Base-by-base conservation (phyloP, 768 basidiomycete species). In the Tylopilus vinaceipallidus region DNA sequence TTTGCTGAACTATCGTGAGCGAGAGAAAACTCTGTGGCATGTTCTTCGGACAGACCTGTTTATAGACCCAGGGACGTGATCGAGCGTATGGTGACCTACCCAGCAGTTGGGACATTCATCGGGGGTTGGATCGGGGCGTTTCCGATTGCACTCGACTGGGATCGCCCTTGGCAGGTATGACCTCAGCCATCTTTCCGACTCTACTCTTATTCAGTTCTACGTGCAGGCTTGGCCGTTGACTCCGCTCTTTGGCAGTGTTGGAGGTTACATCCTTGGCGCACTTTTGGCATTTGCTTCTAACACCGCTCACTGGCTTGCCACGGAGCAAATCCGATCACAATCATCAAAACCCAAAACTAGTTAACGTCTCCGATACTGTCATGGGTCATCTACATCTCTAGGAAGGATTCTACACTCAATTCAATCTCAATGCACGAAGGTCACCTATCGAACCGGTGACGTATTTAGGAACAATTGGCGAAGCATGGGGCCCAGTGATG, bases 141-240 rank as follows among this genome's bases (percentile, higher is more conserved):
- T 39, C 90, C 92, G 2, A 85, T 94, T 39, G 88, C 91, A 0
- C 81, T 98, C 16, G 95, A 98, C 69, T 98, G 95, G 95, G 94
- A 94, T 62, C 79, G 92, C 32, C 91, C 95, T 7, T 98, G 95
- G 95, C 95, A 98, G 86, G 93, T 90, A 45, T 49, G 81, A 40
- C 24, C 41, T 22, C 34, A 53, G n/a, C 52, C n/a, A 46, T 33
- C 44, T 45, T 52, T 56, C 22, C 43, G 6, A 30, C 20, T 12
- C 20, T 17, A 20, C 20, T n/a, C n/a, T 12, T 8, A n/a, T 41
- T 47, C 30, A 38, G 22, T 39, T 11, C 24, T 35, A 6, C n/a
- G 24, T n/a, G 10, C 49, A 93, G 88, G 81, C 85, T 22, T 95
- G 88, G 86, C 92, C 91, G 12, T 72, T 93, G 47, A 86, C 88